phyloP scores from a whole-genome alignment of 805 yeast genomes.

The Starmerella vaccinii region DNA sequence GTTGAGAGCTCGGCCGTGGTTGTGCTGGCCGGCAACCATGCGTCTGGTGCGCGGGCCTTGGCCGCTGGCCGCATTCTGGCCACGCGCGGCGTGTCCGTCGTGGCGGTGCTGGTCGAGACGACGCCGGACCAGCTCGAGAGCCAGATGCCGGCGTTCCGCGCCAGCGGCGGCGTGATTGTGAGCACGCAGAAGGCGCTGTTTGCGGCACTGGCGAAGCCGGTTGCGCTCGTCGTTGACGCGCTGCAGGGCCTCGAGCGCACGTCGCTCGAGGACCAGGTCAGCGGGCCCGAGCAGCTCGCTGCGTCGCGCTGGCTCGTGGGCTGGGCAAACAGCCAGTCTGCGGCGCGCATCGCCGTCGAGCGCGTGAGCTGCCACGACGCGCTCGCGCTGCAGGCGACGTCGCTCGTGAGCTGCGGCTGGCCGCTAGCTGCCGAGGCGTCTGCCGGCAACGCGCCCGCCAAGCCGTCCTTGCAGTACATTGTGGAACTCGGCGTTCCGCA shows the following conservation, averaged over 20 bases:
- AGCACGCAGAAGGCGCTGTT: slow-evolving; percentile 2
- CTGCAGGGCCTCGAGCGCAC: slow-evolving; percentile 5
- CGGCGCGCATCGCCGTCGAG: background rate
- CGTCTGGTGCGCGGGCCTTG: slow-evolving; percentile 4
- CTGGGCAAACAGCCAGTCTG: slow-evolving; percentile 2
- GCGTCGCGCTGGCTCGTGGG: slow-evolving; percentile 8
- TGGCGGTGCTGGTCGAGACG: slow-evolving; percentile 1
- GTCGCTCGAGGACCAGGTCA: slow-evolving; percentile 4
- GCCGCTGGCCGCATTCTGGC: slow-evolving; percentile 2
- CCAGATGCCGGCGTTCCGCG: slow-evolving; percentile 3
- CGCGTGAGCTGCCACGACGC: background rate
- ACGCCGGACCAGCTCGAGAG: background rate
- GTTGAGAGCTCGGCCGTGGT: background rate
- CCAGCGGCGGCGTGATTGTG: background rate
- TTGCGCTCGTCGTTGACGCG: background rate
- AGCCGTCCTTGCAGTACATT: background rate
- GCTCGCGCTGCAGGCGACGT: slow-evolving; percentile 1
- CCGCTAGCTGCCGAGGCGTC: background rate
- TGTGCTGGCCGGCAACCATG: background rate
- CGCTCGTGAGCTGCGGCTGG: slow-evolving; percentile 7
- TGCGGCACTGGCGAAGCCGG: background rate
- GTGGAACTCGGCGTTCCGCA: slow-evolving; percentile 1
- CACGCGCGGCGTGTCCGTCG: background rate
- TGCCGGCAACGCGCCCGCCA: background rate
- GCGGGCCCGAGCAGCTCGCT: slow-evolving; percentile 6